phyloP scores from a whole-genome alignment of 2,329 filamentous ascomycete species.

The Penicillium sp. region DNA sequence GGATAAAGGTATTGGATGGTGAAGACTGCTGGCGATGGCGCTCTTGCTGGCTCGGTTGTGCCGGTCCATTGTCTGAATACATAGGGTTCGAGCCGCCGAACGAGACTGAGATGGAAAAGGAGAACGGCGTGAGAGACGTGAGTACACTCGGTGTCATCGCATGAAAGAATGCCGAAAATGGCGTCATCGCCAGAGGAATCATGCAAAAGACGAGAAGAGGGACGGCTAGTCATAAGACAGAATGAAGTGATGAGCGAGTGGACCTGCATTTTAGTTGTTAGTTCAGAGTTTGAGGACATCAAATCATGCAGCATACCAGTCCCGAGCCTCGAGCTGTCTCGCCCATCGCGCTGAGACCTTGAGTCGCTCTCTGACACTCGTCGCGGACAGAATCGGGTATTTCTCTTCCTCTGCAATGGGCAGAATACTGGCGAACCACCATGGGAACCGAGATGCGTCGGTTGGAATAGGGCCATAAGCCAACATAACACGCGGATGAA shows the following conservation, averaged over 20 bases:
- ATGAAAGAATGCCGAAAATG: constrained; percentile 17
- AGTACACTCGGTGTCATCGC: constrained; percentile 25
- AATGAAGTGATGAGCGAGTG: constrained; percentile 30
- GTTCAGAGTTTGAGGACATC: neutral
- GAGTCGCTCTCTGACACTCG: constrained; percentile 70
- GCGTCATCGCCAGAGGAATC: constrained; percentile 25
- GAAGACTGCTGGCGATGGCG: constrained; percentile 1
- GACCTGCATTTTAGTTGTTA: constrained; percentile 21
- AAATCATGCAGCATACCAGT: constrained; percentile 54
- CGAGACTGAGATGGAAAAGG: constrained; percentile 35
- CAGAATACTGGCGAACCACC: constrained; percentile 82
- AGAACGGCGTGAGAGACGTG: constrained; percentile 32
- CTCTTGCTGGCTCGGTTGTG: constrained; percentile 3
- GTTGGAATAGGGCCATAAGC: constrained; percentile 72
- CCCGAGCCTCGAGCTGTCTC: constrained; percentile 60
- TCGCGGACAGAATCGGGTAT: constrained; percentile 66
- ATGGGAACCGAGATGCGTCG: constrained; percentile 73
- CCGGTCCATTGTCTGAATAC: constrained; percentile 3
- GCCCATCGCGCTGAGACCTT: constrained; percentile 82
- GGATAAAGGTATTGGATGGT: constrained; percentile 22
- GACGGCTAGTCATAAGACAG: constrained; percentile 43
- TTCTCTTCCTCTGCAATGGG: constrained; percentile 73
- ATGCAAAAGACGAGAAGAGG: constrained; percentile 34
- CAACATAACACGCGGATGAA: constrained; percentile 63
- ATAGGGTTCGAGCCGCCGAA: constrained; percentile 21